Base-by-base conservation (phyloP, 2,329 filamentous ascomycete genomes). In the Fusarium proliferatum region DNA sequence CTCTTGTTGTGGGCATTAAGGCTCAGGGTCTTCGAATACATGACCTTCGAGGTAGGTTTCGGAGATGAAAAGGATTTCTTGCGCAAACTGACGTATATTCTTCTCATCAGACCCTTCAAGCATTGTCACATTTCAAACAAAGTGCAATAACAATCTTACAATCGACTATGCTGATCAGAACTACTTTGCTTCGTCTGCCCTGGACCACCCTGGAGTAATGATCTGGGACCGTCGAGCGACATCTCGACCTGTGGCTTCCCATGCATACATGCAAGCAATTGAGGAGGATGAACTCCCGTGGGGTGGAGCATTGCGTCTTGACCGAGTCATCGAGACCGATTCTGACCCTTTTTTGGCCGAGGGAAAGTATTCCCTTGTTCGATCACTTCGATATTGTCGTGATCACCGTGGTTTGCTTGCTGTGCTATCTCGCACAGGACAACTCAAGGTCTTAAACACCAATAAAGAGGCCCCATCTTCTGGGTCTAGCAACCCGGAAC, bases 91-190 rank as follows among this genome's bases (percentile, higher is more conserved):
- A 62, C 33, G 9, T 19, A 15, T 23, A 33, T 13, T n/a, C 53
- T 48, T 52, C 46, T 48, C 26, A 26, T 33, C 12, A 85, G 86
- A 88, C 41, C 84, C 87, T 39, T 84, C 85, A 19, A 84, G 85
- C 26, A 87, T 87, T 11, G 84, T 88, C 53, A 89, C 85, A n/a
- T 92, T 91, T 72, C 88, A 88, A 69, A 92, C 90, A 8, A 90
- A 88, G 74, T 91, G 89, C 76, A 91, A 91, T 80, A 92, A 92
- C 75, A 92, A 92, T 72, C 80, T 96, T 61, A 89, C 93, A 21
- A 93, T 96, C 68, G 93, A 96, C 82, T 93, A 93, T 68, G 86
- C 90, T 28, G 93, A 97, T 76, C 90, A 92, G 73, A 95, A 96
- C 76, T 96, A 95, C 81, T 96, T 96, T 82, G 91, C 94, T 3